These are phyloP conservation scores for Candida chilensis DNA, from an alignment of 805 yeast genomes.

Conservation along the genomic window DNA sequence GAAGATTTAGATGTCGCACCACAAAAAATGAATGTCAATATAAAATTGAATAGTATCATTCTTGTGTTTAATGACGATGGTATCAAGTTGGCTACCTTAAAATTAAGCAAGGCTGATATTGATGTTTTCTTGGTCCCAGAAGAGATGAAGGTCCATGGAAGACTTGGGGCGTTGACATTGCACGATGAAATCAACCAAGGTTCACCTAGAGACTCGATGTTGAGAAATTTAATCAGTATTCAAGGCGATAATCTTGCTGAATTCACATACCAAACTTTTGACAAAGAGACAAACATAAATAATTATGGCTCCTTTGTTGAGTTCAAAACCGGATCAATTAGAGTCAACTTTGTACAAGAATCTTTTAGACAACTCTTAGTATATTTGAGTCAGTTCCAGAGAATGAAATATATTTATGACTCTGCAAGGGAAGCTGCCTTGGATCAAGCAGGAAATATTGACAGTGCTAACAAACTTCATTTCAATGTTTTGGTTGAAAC, in stretches of 20 bases:
- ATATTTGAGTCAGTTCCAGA: constrained; percentile 65
- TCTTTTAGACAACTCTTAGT: constrained; percentile 61
- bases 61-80: constrained; percentile 78
- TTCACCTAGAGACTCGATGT: constrained; percentile 45
- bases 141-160: constrained; percentile 61
- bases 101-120: constrained; percentile 65
- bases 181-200: constrained; percentile 70
- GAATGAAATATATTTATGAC: constrained; percentile 87
- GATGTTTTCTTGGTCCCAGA: constrained; percentile 63
- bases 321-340: constrained; percentile 68
- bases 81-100: constrained; percentile 68
- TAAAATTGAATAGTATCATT: constrained; percentile 65
- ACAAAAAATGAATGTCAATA: constrained; percentile 60
- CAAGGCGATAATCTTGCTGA: constrained; percentile 80
- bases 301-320: constrained; percentile 48
- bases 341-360: constrained; percentile 72
- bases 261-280: constrained; percentile 76
- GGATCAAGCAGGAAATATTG: constrained; percentile 63
- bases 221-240: constrained; percentile 64
- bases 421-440: constrained; percentile 83
- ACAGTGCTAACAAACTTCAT: constrained; percentile 50
- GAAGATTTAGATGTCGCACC: constrained; percentile 52
- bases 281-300: constrained; percentile 35
- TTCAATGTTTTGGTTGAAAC: constrained; percentile 69
- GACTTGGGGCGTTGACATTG: constrained; percentile 69